phyloP scores from a whole-genome alignment of 2,329 filamentous ascomycete genomes.

The Colletotrichum tropicale region DNA sequence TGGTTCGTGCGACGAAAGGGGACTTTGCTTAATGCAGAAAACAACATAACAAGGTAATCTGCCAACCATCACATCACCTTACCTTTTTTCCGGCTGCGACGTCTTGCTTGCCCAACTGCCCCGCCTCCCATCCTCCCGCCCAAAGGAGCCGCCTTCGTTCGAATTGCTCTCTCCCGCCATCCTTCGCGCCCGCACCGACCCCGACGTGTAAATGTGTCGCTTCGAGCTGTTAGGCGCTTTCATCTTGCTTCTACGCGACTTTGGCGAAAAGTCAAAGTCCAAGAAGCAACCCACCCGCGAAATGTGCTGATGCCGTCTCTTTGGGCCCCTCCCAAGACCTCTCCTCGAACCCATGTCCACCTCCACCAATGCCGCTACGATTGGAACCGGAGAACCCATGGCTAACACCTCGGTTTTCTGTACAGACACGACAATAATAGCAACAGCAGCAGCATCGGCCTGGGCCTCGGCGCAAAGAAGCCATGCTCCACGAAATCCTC shows the following conservation, averaged over 20 bases:
- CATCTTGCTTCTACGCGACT: slow-evolving; percentile 50
- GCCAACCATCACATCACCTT: background rate
- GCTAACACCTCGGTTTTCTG: background rate
- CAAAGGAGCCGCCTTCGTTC: background rate
- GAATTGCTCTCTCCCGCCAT: background rate
- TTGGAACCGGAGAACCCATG: background rate
- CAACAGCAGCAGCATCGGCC: background rate
- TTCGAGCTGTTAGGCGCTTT: slow-evolving; percentile 57
- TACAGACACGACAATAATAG: background rate
- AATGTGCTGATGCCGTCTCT: background rate
- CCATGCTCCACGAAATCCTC: slow-evolving; percentile 98
- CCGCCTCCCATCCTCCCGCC: background rate
- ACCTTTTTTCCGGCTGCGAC: background rate
- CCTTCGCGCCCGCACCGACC: background rate
- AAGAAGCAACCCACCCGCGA: slow-evolving; percentile 28
- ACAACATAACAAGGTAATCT: background rate
- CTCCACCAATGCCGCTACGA: background rate
- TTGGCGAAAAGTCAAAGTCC: slow-evolving; percentile 42
- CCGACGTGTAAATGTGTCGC: slow-evolving; percentile 50
- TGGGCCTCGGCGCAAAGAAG: slow-evolving; percentile 5
- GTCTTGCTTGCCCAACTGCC: background rate
- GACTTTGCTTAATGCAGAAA: background rate
- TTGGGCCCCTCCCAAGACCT: slow-evolving; percentile 16
- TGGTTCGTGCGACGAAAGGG: background rate
- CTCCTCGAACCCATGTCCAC: background rate